These are phyloP conservation scores for Cymbopogon citratus DNA, from an alignment of 176 grass and related monocot species.

Conservation along the genomic window DNA sequence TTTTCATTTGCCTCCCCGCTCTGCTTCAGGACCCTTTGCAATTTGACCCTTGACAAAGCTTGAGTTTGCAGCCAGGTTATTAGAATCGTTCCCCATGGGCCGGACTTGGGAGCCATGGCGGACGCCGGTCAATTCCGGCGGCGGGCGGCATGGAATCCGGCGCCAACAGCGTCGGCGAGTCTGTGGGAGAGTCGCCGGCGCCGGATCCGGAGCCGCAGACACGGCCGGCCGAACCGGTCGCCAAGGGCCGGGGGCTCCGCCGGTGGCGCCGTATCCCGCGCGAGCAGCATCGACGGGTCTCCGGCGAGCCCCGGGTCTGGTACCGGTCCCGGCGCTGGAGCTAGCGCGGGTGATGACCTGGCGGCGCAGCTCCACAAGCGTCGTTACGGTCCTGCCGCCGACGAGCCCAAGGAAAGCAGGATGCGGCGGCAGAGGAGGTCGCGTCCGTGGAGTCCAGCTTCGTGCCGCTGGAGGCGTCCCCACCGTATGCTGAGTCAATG, in stretches of 20 bases:
- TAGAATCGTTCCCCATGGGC: too few species aligned
- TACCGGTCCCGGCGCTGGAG: background rate
- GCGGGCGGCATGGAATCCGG: slow-evolving; percentile 39
- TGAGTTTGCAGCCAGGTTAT: too few species aligned
- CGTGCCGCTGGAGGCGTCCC: slow-evolving; percentile 12
- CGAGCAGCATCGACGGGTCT: slow-evolving; percentile 43
- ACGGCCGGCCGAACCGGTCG: background rate
- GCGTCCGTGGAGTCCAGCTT: slow-evolving; percentile 66
- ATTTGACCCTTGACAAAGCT: too few species aligned
- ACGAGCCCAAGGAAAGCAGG: slow-evolving; percentile 39
- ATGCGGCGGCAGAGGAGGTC: slow-evolving; percentile 29
- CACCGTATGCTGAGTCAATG: slow-evolving; percentile 44
- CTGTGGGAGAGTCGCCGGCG: slow-evolving; percentile 26
- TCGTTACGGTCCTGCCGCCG: slow-evolving; percentile 16
- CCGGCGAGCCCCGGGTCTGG: slow-evolving; percentile 15
- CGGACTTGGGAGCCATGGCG: too few species aligned
- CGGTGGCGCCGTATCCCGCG: slow-evolving; percentile 64
- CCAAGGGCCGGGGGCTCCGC: slow-evolving; percentile 50
- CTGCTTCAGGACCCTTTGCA: too few species aligned
- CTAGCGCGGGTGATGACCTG: slow-evolving; percentile 19
- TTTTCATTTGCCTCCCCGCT: too few species aligned
- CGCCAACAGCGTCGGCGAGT: slow-evolving; percentile 39
- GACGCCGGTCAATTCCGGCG: too few species aligned
- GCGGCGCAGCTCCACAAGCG: slow-evolving; percentile 60
- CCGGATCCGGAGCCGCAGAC: background rate